phyloP scores from a whole-genome alignment of 2,329 filamentous ascomycete species.

The Xylaria hypoxylon region DNA sequence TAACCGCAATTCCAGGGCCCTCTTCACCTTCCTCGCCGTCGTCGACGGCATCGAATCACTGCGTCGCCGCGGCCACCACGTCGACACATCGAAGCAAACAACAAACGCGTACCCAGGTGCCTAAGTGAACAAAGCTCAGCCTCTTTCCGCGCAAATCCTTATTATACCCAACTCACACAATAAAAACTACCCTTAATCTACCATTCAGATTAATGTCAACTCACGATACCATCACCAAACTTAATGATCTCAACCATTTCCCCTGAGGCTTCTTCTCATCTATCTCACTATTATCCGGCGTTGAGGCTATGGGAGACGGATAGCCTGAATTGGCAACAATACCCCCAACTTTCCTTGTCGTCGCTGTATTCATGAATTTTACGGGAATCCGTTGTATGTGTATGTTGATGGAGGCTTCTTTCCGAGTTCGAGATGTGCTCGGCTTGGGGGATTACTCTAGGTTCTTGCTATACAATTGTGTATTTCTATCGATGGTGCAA shows the following conservation, averaged over 20 bases:
- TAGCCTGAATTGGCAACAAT: slow-evolving; percentile 14
- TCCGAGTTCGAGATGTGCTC: not conserved
- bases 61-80: slow-evolving; percentile 55
- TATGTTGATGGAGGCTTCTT: not conserved
- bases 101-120: slow-evolving; percentile 47
- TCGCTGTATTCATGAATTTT: not conserved
- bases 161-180: not conserved
- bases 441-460: not conserved
- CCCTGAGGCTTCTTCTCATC: no score
- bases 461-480: not conserved
- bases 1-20: slow-evolving; percentile 53
- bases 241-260: not conserved
- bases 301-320: slow-evolving; percentile 13
- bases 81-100: slow-evolving; percentile 37
- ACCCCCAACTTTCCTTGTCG: slow-evolving; percentile 12
- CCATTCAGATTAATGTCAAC: not conserved
- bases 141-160: not conserved
- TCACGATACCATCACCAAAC: not conserved
- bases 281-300: slow-evolving; percentile 3
- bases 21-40: slow-evolving; percentile 61
- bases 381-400: not conserved
- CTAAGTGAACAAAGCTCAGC: slow-evolving; percentile 30
- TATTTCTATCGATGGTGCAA: no score
- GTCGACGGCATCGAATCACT: slow-evolving; percentile 60
- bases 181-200: no score